phyloP scores from a whole-genome alignment of 2,329 filamentous ascomycete genomes.

The Arachnomyces sp. region DNA sequence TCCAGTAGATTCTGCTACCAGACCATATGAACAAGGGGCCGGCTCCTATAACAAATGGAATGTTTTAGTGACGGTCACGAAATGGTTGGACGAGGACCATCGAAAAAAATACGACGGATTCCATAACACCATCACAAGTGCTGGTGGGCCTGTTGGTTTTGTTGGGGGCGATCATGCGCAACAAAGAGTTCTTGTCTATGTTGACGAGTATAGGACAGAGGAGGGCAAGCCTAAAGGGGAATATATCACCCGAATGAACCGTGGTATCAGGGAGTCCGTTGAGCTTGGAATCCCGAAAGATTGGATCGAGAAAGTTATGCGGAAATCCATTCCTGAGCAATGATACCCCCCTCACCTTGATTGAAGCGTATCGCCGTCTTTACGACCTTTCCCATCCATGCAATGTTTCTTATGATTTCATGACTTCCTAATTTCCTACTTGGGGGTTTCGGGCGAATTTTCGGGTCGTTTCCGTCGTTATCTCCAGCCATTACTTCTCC shows the following conservation, averaged over 20 bases:
- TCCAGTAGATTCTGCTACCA: slow-evolving; percentile 11
- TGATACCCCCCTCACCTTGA: no score
- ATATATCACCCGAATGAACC: slow-evolving; percentile 37
- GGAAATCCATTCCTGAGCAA: slow-evolving; percentile 26
- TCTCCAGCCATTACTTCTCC: no score
- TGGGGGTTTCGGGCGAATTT: no score
- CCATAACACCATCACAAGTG: no score
- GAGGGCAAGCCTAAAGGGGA: slow-evolving; percentile 27
- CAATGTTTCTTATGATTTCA: no score
- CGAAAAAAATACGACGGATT: slow-evolving; percentile 1
- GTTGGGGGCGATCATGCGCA: background rate
- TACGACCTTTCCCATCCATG: no score
- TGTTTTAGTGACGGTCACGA: slow-evolving; percentile 20
- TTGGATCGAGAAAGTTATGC: slow-evolving; percentile 34
- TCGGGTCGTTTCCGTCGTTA: no score
- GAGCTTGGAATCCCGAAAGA: slow-evolving; percentile 25
- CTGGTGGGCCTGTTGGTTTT: no score
- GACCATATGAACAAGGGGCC: slow-evolving; percentile 26
- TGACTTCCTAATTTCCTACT: no score
- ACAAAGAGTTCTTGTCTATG: slow-evolving; percentile 31
- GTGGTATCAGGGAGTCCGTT: slow-evolving; percentile 33
- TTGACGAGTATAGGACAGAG: slow-evolving; percentile 32
- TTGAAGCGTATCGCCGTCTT: no score
- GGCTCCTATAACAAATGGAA: slow-evolving; percentile 35
- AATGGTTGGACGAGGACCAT: slow-evolving; percentile 24